A percentile compares a stretch with the other conserved stretches of the same genome.
Conservation (phyloP, 106 monocot species). For the Dioscorea alata region DNA sequence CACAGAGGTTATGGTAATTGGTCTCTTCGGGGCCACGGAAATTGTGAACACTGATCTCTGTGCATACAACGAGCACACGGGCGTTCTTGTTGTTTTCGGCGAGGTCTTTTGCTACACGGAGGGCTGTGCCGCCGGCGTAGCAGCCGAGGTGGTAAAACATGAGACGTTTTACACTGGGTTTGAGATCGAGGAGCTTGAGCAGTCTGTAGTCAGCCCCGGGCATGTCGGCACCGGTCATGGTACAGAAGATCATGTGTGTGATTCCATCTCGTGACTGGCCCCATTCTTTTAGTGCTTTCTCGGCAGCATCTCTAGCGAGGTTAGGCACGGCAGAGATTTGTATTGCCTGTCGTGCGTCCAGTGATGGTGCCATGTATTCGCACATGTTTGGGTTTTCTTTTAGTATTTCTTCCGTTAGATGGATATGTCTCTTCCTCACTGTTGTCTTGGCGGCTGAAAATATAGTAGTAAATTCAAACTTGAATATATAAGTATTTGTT, state of each 20-base stretch:
- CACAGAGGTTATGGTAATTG: background rate
- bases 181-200: slow-evolving; percentile 11
- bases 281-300: slow-evolving; percentile 8
- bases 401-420: background rate
- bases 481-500: background rate
- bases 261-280: background rate
- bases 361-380: too few relatives aligned
- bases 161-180: background rate
- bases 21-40: background rate
- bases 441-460: slow-evolving; percentile 10
- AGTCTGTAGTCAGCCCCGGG: slow-evolving; percentile 1
- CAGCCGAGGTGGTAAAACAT: slow-evolving; percentile 16
- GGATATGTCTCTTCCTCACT: slow-evolving; percentile 3
- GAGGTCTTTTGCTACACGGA: slow-evolving; percentile 10
- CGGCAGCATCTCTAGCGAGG: slow-evolving; percentile 2
- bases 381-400: too few relatives aligned
- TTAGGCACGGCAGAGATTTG: background rate
- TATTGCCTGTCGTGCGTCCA: slow-evolving; percentile 6
- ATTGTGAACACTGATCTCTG: background rate
- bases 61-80: background rate
- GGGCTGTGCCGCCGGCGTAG: slow-evolving; percentile 1
- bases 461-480: background rate
- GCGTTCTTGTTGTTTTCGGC: slow-evolving; percentile 4
- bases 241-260: slow-evolving; percentile 10
- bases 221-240: background rate